These are phyloP conservation scores for Neurospora sp. DNA, from an alignment of 2,329 filamentous ascomycete species.

Conservation along the genomic window DNA sequence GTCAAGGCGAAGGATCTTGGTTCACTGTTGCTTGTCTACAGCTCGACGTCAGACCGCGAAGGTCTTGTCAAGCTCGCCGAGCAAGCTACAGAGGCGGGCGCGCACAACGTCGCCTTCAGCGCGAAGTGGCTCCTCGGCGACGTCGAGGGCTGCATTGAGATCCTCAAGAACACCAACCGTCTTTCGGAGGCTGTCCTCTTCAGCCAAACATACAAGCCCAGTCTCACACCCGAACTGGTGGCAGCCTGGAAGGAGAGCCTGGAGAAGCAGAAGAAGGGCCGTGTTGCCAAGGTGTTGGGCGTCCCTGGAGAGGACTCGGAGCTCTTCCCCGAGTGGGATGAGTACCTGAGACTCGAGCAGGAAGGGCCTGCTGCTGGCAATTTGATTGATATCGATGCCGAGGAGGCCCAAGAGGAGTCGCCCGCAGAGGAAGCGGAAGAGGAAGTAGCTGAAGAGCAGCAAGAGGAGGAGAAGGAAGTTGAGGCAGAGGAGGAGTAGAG, in stretches of 20 bases:
- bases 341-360: conserved; percentile 73
- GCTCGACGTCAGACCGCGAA: conserved; percentile 68
- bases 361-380: conserved; percentile 41
- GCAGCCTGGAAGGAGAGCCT: conserved; percentile 73
- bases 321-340: conserved; percentile 93
- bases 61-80: conserved; percentile 64
- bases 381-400: conserved; percentile 17
- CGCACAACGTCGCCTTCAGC: conserved; percentile 90
- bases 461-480: conserved; percentile 7
- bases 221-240: conserved; percentile 56
- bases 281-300: conserved; percentile 75
- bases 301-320: conserved; percentile 75
- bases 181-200: conserved; percentile 83
- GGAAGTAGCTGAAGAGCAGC: conserved; percentile 8
- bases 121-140: conserved; percentile 83
- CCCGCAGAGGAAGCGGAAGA: conserved; percentile 16
- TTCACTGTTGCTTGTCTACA: conserved; percentile 79
- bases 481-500: conserved; percentile 5
- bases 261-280: conserved; percentile 76
- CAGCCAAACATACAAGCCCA: conserved; percentile 91
- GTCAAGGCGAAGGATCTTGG: conserved; percentile 82
- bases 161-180: conserved; percentile 70
- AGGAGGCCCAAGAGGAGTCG: conserved; percentile 18
- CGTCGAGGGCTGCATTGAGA: conserved; percentile 68
- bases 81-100: conserved; percentile 65